Conservation (phyloP, 768 basidiomycete species). For the Kwoniella sp. region DNA sequence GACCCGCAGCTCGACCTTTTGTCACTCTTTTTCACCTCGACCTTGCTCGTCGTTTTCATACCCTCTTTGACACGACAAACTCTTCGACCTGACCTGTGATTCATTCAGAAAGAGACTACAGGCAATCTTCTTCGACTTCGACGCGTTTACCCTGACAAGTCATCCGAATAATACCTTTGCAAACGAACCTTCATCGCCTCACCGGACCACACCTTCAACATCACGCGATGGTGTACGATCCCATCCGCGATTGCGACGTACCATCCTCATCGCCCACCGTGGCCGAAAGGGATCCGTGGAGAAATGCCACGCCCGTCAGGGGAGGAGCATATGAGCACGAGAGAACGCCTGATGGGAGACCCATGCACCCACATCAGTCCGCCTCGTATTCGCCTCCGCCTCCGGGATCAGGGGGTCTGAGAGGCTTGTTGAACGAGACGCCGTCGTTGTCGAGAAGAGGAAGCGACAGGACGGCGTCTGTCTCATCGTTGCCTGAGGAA, state of each 20-base stretch:
- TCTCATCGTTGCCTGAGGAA: conserved; percentile 24
- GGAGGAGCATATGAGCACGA: conserved; percentile 1
- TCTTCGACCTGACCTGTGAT: not conserved
- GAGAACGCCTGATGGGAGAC: conserved; percentile 1
- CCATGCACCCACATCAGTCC: not conserved
- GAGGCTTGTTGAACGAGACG: conserved; percentile 34
- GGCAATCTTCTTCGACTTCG: too few species aligned
- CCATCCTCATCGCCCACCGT: conserved; percentile 32
- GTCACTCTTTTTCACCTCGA: too few species aligned
- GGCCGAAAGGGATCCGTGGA: not conserved
- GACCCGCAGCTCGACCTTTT: too few species aligned
- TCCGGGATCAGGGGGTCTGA: conserved; percentile 25
- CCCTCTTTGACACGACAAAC: too few species aligned
- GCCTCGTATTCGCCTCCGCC: conserved; percentile 14
- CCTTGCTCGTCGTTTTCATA: too few species aligned
- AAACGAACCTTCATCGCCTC: not conserved
- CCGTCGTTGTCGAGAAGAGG: conserved; percentile 10
- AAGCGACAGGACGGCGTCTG: conserved; percentile 16
- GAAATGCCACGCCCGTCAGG: not conserved
- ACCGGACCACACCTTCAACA: too few species aligned
- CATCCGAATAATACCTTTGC: not conserved
- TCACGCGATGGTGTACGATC: conserved; percentile 45
- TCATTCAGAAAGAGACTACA: not conserved
- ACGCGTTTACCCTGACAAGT: too few species aligned
- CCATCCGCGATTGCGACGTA: conserved; percentile 40